Conservation (phyloP, 2,329 filamentous ascomycete genomes). For the Dactylellina leptospora region DNA sequence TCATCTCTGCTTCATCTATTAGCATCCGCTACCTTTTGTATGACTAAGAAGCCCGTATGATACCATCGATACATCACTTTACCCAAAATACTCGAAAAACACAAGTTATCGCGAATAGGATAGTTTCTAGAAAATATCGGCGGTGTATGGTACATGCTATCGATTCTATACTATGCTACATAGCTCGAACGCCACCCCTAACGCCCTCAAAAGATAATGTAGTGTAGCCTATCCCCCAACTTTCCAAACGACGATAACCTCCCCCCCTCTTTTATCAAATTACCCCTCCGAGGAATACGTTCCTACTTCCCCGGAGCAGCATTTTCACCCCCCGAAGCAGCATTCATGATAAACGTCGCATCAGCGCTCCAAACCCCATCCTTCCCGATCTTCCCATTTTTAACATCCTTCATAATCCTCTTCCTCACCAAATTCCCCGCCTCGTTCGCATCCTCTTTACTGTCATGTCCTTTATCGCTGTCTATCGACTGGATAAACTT, state of each 20-base stretch:
- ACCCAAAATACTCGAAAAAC: too few species aligned
- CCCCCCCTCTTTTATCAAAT: too few species aligned
- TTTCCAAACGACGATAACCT: too few species aligned
- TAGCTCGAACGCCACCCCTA: too few species aligned
- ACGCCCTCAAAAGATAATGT: too few species aligned
- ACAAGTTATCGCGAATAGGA: too few species aligned
- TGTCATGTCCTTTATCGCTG: slow-evolving; percentile 76
- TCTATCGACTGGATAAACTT: slow-evolving; percentile 75
- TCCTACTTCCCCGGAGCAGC: neutral
- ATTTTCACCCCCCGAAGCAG: neutral
- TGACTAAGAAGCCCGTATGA: slow-evolving; percentile 15
- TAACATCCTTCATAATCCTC: slow-evolving; percentile 66
- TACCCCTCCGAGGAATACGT: too few species aligned
- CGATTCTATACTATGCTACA: too few species aligned
- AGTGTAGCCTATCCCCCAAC: too few species aligned
- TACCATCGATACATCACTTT: slow-evolving; percentile 13
- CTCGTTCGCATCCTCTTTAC: slow-evolving; percentile 86
- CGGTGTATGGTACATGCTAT: too few species aligned
- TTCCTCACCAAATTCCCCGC: slow-evolving; percentile 84
- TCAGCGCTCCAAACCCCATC: slow-evolving; percentile 38
- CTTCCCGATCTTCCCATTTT: slow-evolving; percentile 24
- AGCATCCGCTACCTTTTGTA: slow-evolving; percentile 8
- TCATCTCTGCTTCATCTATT: neutral
- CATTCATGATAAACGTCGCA: slow-evolving; percentile 9
- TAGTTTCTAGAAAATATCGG: too few species aligned